A percentile compares a stretch with the other conserved stretches of the same genome.
Conservation (phyloP, 2,329 filamentous ascomycete species). For the Cercospora sesami region DNA sequence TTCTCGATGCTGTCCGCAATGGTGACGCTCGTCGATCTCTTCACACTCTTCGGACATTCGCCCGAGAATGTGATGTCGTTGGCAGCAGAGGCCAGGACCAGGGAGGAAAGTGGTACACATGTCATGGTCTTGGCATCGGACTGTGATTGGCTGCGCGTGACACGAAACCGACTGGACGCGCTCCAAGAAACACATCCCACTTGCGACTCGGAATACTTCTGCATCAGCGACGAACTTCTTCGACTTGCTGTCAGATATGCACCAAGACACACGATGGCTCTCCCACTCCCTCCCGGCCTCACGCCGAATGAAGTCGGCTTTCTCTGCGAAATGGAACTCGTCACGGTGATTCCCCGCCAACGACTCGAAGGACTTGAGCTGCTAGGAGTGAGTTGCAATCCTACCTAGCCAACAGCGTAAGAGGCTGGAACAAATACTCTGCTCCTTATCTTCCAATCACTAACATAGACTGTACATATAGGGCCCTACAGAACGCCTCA, state of each 20-base stretch:
- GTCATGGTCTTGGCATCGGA: not conserved
- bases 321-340: conserved; percentile 94
- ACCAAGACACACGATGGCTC: conserved; percentile 53
- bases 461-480: conserved; percentile 42
- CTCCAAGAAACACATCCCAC: not conserved
- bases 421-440: conserved; percentile 16
- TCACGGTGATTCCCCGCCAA: conserved; percentile 89
- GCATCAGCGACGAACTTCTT: not conserved
- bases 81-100: not conserved
- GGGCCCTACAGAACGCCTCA: conserved; percentile 75
- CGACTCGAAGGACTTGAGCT: conserved; percentile 82
- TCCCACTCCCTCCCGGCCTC: conserved; percentile 65
- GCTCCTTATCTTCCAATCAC: not conserved
- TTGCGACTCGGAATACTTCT: not conserved
- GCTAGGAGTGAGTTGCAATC: conserved; percentile 68
- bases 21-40: not conserved
- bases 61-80: not conserved
- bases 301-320: conserved; percentile 89
- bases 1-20: not conserved
- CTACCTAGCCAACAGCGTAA: conserved; percentile 32
- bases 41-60: not conserved
- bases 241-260: conserved; percentile 13
- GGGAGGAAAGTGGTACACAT: not conserved
- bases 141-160: conserved; percentile 10
- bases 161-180: conserved; percentile 3